phyloP scores from a whole-genome alignment of 805 yeast species.

The Saccharomycopsis malanga region DNA sequence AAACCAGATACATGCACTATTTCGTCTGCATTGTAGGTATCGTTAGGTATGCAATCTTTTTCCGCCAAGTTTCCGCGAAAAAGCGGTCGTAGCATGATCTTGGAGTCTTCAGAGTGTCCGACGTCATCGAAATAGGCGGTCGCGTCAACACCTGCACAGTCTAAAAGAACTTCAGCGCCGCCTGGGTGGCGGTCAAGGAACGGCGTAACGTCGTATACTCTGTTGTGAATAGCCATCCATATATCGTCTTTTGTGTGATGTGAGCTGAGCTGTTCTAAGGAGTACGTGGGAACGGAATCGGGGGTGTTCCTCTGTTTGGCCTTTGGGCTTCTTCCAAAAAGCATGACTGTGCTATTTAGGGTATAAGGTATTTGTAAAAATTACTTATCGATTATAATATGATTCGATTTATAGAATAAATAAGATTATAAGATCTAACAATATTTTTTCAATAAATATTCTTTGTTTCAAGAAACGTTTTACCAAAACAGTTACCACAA shows the following conservation, averaged over 20 bases:
- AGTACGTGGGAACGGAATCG: background rate
- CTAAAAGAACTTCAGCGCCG: constrained; percentile 39
- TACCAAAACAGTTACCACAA: no score
- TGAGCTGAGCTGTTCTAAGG: constrained; percentile 44
- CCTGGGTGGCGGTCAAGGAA: constrained; percentile 37
- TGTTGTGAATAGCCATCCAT: constrained; percentile 78
- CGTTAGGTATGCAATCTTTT: background rate
- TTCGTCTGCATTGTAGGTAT: no score
- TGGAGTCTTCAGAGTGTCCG: constrained; percentile 62
- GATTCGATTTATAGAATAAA: no score
- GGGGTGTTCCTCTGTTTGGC: background rate
- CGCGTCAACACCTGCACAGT: constrained; percentile 54
- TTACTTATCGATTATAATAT: no score
- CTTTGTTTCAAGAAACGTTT: no score
- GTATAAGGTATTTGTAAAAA: no score
- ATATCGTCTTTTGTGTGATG: constrained; percentile 69
- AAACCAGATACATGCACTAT: no score
- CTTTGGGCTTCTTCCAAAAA: no score
- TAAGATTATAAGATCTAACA: no score
- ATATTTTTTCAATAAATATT: no score
- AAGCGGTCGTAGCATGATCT: constrained; percentile 32
- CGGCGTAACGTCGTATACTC: constrained; percentile 66
- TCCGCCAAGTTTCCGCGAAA: constrained; percentile 13
- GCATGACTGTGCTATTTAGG: no score
- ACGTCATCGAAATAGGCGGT: constrained; percentile 57